Percentiles rank a stretch among this genome's conserved stretches.
These are phyloP conservation scores for Phytophthora megakarya DNA, from an alignment of 352 stramenopile species.

Conservation along the genomic window DNA sequence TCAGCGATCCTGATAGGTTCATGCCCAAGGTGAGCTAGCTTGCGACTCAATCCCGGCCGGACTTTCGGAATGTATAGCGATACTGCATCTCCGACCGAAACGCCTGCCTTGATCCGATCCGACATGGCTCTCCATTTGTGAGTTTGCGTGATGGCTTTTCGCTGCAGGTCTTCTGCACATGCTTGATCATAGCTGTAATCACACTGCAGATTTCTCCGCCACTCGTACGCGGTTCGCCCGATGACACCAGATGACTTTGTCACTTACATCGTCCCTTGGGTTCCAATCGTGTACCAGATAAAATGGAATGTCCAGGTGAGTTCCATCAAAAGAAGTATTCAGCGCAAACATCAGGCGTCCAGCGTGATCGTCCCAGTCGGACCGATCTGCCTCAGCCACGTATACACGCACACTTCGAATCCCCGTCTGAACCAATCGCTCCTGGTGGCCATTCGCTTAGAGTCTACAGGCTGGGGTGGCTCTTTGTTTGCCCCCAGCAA, in stretches of 20 bases:
- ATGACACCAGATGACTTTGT: not conserved
- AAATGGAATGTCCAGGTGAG: not conserved
- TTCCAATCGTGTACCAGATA: not conserved
- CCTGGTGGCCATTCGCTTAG: not conserved
- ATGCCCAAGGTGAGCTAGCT: no score
- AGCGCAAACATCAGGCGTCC: not conserved
- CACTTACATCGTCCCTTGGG: not conserved
- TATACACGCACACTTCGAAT: not conserved
- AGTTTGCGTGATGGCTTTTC: not conserved
- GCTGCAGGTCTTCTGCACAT: constrained; percentile 3
- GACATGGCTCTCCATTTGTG: not conserved
- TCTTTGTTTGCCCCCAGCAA: not conserved
- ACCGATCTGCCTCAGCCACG: not conserved
- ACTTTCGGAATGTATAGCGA: no score
- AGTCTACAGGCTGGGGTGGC: not conserved
- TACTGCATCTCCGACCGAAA: no score
- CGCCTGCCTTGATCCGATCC: not conserved
- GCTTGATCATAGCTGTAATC: constrained; percentile 13
- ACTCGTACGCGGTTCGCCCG: constrained; percentile 6
- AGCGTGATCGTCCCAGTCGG: not conserved
- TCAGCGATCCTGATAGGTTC: no score
- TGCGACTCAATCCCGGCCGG: no score
- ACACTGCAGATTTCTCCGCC: constrained; percentile 5
- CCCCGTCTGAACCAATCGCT: not conserved
- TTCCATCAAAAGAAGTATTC: not conserved